Percentiles rank a stretch among this genome's conserved stretches.
These are phyloP conservation scores for Beauveria medogensis DNA, from an alignment of 2,329 filamentous ascomycete species.

Conservation along the genomic window DNA sequence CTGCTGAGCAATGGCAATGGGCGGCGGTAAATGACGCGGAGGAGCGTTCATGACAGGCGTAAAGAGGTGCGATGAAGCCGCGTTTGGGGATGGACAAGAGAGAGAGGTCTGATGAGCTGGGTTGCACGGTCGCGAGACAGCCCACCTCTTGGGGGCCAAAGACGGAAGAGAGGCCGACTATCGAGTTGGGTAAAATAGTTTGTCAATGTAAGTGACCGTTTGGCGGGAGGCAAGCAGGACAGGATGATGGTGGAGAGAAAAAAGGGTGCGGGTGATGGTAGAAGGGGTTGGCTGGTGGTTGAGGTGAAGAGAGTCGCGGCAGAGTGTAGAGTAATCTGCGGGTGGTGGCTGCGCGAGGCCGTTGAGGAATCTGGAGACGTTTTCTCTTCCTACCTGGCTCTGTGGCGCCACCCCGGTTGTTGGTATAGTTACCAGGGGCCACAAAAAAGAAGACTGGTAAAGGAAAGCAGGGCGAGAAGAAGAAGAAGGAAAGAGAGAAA, in stretches of 20 bases:
- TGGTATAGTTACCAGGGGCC: not conserved
- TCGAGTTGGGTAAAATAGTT: not conserved
- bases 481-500: not conserved
- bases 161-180: not conserved
- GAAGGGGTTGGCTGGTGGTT: not conserved
- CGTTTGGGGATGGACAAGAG: not conserved
- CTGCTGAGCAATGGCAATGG: constrained; percentile 10
- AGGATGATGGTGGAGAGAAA: not conserved
- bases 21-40: constrained; percentile 9
- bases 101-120: not conserved
- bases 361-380: constrained; percentile 4
- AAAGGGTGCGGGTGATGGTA: not conserved
- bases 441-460: not conserved
- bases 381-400: not conserved
- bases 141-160: constrained; percentile 6
- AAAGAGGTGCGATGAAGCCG: not conserved
- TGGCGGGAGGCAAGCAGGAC: not conserved
- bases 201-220: not conserved
- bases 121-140: constrained; percentile 4
- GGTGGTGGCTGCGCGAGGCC: not conserved
- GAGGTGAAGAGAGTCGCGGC: not conserved
- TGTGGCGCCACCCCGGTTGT: not conserved
- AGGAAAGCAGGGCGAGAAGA: not conserved
- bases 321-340: not conserved
- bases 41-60: constrained; percentile 5